Evolutionary conservation across 768 basidiomycete species (phyloP), one percentile per base, ranked within the genome.

Genomic region (Russula virescens): DNA sequence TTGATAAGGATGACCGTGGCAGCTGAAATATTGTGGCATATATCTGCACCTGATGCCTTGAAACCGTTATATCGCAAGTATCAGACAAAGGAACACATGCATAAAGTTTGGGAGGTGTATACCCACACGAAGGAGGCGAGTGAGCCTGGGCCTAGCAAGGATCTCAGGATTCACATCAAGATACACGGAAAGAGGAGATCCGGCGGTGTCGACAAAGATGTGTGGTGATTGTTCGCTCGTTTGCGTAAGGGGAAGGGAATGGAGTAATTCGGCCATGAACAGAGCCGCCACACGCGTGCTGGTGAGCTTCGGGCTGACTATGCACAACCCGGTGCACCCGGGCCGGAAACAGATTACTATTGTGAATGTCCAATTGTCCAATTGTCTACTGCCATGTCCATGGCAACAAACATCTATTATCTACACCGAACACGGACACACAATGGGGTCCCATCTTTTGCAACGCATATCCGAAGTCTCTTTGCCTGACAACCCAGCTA

Each of bases 1-100:
- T 88, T 81, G 8, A 89, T 83, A 5, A 90, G 73, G 49, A 88
- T 81, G 26, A 88, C 74, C 21, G 78, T 72, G 0, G 87, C 81
- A 54, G 80, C 75, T 50, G 75, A 78, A 10, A 83, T 79, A 61
- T 81, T 79, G 55, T 74, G 77, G 61, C 76, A 77, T 50, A 85
- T 80, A 19, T 72, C 60, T 4, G 83, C 88, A 35, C 87, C 87
- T 16, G 79, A 75, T 71, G 74, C 78, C 87, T 88, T 10, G 28
- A 60, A 16, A 23, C 14, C 18, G 45, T 46, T n/a, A 35, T 46
- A 28, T 43, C 13, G 3, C 23, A 13, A 34, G 42, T n/a, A 51
- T 55, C 53, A 49, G 57, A 34, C 47, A 48, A 25, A 45, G 34
- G 35, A 31, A 26, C 43, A 16, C 42, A 18, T 57, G 31, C 31